Evolutionary conservation across 805 yeast species (phyloP).

Genomic region (Pichia sporocuriosa): DNA sequence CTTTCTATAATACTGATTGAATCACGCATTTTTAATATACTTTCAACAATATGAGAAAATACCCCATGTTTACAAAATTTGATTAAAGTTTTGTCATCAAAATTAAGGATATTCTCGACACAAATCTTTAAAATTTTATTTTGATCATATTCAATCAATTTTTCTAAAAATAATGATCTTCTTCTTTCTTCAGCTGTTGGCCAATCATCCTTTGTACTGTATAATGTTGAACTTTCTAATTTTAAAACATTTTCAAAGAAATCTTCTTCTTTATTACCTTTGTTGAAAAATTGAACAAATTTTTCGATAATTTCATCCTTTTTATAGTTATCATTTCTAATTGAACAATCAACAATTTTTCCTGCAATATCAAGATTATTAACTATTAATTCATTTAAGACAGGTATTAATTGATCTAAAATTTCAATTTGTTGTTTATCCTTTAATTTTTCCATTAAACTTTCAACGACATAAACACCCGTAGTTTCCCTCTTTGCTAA

Average conservation of each 20-base stretch:
- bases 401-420: conserved; percentile 60
- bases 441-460: conserved; percentile 57
- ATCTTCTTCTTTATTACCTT: conserved; percentile 32
- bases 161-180: conserved; percentile 67
- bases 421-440: conserved; percentile 56
- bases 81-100: conserved; percentile 54
- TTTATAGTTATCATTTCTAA: conserved; percentile 48
- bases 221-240: conserved; percentile 64
- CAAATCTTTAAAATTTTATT: conserved; percentile 49
- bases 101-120: conserved; percentile 51
- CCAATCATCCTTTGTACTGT: conserved; percentile 82
- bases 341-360: conserved; percentile 60
- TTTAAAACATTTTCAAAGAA: conserved; percentile 64
- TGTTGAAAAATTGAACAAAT: conserved; percentile 37
- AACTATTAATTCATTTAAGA: conserved; percentile 52
- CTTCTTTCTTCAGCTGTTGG: conserved; percentile 87
- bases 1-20: conserved; percentile 41
- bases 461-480: conserved; percentile 74
- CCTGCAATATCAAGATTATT: conserved; percentile 67
- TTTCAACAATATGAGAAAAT: conserved; percentile 82
- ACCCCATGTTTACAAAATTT: conserved; percentile 87
- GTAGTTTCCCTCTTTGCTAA: conserved; percentile 77
- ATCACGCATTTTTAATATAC: conserved; percentile 40
- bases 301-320: conserved; percentile 52
- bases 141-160: conserved; percentile 58